Conservation (phyloP, 2,329 filamentous ascomycete genomes). For the Knoxdaviesia capensis region DNA sequence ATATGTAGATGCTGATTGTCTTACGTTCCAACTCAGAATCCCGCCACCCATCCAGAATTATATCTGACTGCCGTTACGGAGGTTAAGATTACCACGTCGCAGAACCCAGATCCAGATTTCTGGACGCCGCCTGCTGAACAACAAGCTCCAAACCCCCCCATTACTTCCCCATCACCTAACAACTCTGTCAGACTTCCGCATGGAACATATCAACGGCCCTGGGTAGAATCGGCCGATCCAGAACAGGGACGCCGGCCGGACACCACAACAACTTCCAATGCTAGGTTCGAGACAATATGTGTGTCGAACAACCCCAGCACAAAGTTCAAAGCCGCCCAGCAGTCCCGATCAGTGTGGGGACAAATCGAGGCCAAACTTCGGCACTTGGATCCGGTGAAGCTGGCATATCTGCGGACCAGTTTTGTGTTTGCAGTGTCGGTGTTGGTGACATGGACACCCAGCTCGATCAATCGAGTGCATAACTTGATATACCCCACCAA, state of each 20-base stretch:
- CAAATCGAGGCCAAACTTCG: slow-evolving; percentile 14
- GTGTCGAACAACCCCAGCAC: slow-evolving; percentile 6
- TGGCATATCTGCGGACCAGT: slow-evolving; percentile 38
- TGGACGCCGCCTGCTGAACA: too few relatives aligned
- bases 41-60: slow-evolving; percentile 12
- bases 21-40: slow-evolving; percentile 7
- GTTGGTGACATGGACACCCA: slow-evolving; percentile 42
- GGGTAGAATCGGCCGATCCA: too few relatives aligned
- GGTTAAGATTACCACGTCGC: slow-evolving; percentile 18
- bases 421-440: slow-evolving; percentile 41
- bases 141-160: too few relatives aligned
- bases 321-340: slow-evolving; percentile 4
- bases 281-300: slow-evolving; percentile 10
- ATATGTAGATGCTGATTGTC: too few relatives aligned
- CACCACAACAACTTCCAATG: background rate
- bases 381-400: slow-evolving; percentile 34
- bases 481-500: slow-evolving; percentile 33
- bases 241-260: too few relatives aligned
- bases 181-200: too few relatives aligned
- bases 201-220: too few relatives aligned
- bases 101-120: too few relatives aligned
- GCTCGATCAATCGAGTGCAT: slow-evolving; percentile 56
- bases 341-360: slow-evolving; percentile 4
- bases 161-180: too few relatives aligned
- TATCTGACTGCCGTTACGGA: slow-evolving; percentile 33